Evolutionary conservation across 164 flowering plant species (phyloP), one percentile per base, ranked within the genome.

Genomic region (Buxus sempervirens): DNA sequence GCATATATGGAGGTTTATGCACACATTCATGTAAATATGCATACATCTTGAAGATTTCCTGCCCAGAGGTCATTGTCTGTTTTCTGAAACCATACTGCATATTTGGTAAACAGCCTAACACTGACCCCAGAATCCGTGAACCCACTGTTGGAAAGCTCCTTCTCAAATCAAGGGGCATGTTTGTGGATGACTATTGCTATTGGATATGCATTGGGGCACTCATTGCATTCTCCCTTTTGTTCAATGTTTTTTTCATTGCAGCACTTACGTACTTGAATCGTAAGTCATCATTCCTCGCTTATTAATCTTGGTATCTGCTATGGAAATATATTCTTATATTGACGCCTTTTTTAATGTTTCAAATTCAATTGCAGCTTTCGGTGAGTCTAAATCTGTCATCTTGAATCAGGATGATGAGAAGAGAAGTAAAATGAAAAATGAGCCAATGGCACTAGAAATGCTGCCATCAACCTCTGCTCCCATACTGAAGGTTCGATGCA

Each of bases 151-250:
- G 91, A 22, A 71, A 76, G 67, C 77, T 77, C 15, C 82, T 87
- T 73, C 81, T 87, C n/a, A 78, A 67, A 41, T 62, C 69, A 3
- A 78, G 91, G 66, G 82, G 86, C 55, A 59, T 85, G 76, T 87
- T 82, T 69, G 63, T 57, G 36, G 79, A 78, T 3, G 81, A 72
- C 18, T 65, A 75, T 69, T 79, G 82, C 88, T 87, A 71, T 69
- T 87, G 91, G 91, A 82, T 87, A 54, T 82, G 84, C 66, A 71
- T 87, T 62, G 78, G 75, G 23, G 88, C 86, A 18, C 82, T 87
- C 0, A 21, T 76, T 22, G 89, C 78, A 5, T 87, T 78, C 68
- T 76, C 87, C 62, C 63, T 85, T 20, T 63, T 87, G 54, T 87
- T 87, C 82, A 87, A 85, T 67, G 25, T 83, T 26, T 71, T 75